Percentiles rank a stretch among this genome's conserved stretches.
These are phyloP conservation scores for Hypoxylon trugodes DNA, from an alignment of 495 filamentous ascomycete genomes.

Conservation along the genomic window DNA sequence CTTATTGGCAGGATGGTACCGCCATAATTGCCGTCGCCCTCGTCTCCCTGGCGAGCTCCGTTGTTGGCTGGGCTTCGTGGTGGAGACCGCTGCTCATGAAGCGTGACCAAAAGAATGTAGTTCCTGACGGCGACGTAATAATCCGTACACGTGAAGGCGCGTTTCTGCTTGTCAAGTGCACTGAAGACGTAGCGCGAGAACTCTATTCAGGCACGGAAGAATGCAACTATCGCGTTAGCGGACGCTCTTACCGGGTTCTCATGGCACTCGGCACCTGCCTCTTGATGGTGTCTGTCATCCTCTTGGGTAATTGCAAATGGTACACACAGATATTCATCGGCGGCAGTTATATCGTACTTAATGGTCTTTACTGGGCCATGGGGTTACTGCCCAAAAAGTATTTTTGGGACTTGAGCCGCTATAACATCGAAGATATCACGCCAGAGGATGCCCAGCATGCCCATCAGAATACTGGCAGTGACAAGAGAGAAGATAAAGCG, in stretches of 20 bases:
- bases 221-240: constrained; percentile 60
- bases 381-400: constrained; percentile 55
- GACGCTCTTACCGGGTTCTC: constrained; percentile 55
- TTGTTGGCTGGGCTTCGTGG: constrained; percentile 62
- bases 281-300: constrained; percentile 68
- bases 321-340: constrained; percentile 66
- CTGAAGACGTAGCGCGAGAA: constrained; percentile 70
- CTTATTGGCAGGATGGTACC: constrained; percentile 58
- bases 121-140: constrained; percentile 67
- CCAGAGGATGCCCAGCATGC: constrained; percentile 45
- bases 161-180: constrained; percentile 67
- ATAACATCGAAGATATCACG: constrained; percentile 51
- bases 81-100: constrained; percentile 63
- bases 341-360: constrained; percentile 64
- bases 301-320: constrained; percentile 70
- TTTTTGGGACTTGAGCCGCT: constrained; percentile 62
- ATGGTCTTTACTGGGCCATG: constrained; percentile 66
- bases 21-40: constrained; percentile 58
- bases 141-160: constrained; percentile 68
- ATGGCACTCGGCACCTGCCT: constrained; percentile 67
- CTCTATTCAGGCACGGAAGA: constrained; percentile 69
- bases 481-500: constrained; percentile 47
- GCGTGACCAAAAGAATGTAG: constrained; percentile 56
- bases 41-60: constrained; percentile 56
- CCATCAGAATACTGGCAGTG: constrained; percentile 34